Evolutionary conservation across 1,284 basidiomycete genomes (phyloP), one percentile per base, ranked within the genome.

Genomic region (Moesziomyces antarcticus): DNA sequence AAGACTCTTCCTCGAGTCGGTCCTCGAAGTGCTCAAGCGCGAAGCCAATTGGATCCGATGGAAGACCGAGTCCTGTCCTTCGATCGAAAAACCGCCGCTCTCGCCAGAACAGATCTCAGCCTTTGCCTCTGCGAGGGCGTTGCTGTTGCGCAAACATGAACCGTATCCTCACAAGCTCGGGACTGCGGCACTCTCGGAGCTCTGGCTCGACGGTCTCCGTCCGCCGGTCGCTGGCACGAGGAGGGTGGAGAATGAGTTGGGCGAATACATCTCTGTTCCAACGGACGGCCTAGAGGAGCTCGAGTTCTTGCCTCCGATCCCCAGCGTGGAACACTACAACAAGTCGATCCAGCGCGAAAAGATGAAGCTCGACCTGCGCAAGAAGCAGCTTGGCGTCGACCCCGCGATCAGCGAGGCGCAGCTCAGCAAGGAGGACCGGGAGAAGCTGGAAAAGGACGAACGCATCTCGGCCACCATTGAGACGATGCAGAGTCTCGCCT

Each of bases 211-310:
- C 16, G 82, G 82, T 2, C 65, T 82, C 10, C 50, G 40, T n/a
- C 70, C 73, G 6, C 65, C 72, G 1, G 61, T 64, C 3, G 56
- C 75, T 11, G 61, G 70, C 4, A 64, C 58, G 21, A 55, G 79
- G 16, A 45, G 61, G 40, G 57, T 56, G 14, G 74, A 78, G 37
- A 63, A 79, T 53, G 81, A 80, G 21, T 66, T 72, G 37, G 80
- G 80, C 54, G 53, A 71, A 14, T 65, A 73, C 45, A 66, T 78
- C 10, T 66, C 70, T 14, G 47, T 77, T 8, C n/a, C 64, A 13
- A 77, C 73, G 20, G 81, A 84, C 48, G 81, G 81, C 0, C 57
- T 82, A 3, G 82, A 83, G 44, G 79, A 77, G 27, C 65, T 83
- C 30, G 80, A 84, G 50, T 58, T 73, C 45, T 42, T 71, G 14